phyloP scores from a whole-genome alignment of 768 basidiomycete genomes.

The Tylopilus vinaceipallidus region DNA sequence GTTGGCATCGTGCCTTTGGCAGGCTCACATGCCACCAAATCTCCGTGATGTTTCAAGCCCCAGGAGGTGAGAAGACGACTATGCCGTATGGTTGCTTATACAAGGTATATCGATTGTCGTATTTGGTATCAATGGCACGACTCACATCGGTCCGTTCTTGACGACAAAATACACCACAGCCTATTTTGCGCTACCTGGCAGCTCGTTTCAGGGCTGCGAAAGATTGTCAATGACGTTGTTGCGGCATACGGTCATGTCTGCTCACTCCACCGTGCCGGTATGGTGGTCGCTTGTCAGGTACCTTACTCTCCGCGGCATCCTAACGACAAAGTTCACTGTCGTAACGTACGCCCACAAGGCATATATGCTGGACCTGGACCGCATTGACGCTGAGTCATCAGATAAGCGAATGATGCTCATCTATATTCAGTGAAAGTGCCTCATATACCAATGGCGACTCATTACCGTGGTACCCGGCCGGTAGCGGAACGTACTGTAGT shows the following conservation, averaged over 20 bases:
- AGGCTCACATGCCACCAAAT: neutral
- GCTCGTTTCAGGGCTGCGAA: constrained; percentile 19
- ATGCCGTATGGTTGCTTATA: constrained; percentile 27
- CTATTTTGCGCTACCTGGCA: constrained; percentile 1
- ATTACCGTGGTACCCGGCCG: neutral
- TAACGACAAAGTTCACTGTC: constrained; percentile 4
- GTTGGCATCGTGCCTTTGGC: neutral
- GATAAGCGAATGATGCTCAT: constrained; percentile 1
- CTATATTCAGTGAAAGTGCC: neutral
- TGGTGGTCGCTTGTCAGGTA: constrained; percentile 16
- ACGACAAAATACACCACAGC: constrained; percentile 1
- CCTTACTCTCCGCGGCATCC: constrained; percentile 19
- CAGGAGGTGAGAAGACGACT: constrained; percentile 9
- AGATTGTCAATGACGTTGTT: constrained; percentile 16
- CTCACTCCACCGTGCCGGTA: constrained; percentile 29
- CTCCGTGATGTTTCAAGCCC: neutral
- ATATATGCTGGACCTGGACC: constrained; percentile 6
- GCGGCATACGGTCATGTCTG: neutral
- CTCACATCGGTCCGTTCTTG: constrained; percentile 15
- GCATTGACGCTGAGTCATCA: neutral
- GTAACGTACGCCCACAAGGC: constrained; percentile 9
- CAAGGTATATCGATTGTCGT: constrained; percentile 21
- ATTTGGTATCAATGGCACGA: constrained; percentile 19
- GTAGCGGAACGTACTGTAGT: neutral
- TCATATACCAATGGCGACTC: neutral